Base-by-base conservation (phyloP, 2,329 filamentous ascomycete species). In the Colletotrichum sp. region DNA sequence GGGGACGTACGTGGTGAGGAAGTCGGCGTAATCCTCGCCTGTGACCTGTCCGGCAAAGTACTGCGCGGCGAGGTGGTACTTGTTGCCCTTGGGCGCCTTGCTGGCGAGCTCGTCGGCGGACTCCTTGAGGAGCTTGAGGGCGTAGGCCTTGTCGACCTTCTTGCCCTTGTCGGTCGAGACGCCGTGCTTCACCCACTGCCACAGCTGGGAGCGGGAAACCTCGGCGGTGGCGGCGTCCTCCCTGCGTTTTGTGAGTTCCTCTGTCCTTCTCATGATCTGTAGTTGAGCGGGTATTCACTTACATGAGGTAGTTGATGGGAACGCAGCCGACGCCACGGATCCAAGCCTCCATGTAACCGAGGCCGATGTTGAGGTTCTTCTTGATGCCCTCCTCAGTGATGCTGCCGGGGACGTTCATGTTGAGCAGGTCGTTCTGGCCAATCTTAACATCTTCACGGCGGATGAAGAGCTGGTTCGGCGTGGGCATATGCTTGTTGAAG, bases 271-370 rank as follows among this genome's bases (percentile, higher is more conserved):
- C 65, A n/a, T 10, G 34, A 18, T 64, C n/a, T 8, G 18, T 26
- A 34, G 18, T 39, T 5, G 9, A 24, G n/a, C 21, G n/a, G 43
- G 21, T 34, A 61, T 21, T 60, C 52, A 84, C 85, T 83, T 86
- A 92, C 96, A 99, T 99, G 72, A 99, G 90, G 85, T 94, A 98
- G 90, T 99, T 98, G 87, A 99, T 98, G 65, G 97, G 97, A 69
- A 99, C 96, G 82, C 97, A 99, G 74, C 97, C 97, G 26, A 99
- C 91, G 39, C 96, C 97, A 77, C 96, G 94, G 76, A 99, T 90
- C 97, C 97, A 99, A 77, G 95, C 97, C 87, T 99, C 97, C 96
- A 99, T 99, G 88, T 99, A 99, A 67, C 94, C 94, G 7, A 99
- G 92, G 52, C 96, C 97, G 79, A 99, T 99, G 87, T 96, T 96